phyloP scores from a whole-genome alignment of 371 early-diverging fungal species.

The Syncephalastrum sp. region DNA sequence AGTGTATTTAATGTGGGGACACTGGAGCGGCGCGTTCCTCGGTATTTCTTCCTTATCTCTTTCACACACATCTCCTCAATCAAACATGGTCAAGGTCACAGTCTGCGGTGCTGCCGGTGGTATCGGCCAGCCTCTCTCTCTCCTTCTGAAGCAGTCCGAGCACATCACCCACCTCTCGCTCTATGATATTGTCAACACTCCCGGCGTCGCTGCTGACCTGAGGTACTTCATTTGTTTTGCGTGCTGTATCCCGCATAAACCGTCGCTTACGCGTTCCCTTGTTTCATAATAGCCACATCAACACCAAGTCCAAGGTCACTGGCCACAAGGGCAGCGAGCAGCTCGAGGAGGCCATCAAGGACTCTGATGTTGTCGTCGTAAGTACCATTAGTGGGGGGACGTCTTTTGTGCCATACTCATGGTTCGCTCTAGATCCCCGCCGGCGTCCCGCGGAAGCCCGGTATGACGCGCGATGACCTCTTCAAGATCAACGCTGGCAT shows the following conservation, averaged over 20 bases:
- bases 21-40: too few relatives aligned
- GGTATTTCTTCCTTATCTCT: too few relatives aligned
- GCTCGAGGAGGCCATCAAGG: constrained; percentile 51
- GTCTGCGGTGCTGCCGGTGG: constrained; percentile 89
- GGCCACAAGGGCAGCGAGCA: constrained; percentile 41
- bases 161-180: constrained; percentile 65
- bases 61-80: too few relatives aligned
- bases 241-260: not conserved
- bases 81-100: constrained; percentile 69
- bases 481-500: constrained; percentile 92
- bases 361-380: constrained; percentile 41
- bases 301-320: constrained; percentile 72
- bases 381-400: constrained; percentile 1
- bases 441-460: constrained; percentile 90
- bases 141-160: constrained; percentile 81
- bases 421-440: constrained; percentile 70
- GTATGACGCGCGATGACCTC: constrained; percentile 89
- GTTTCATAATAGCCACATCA: constrained; percentile 55
- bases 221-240: constrained; percentile 21
- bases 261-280: not conserved
- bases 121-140: constrained; percentile 90
- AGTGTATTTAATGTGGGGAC: too few relatives aligned
- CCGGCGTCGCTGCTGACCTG: constrained; percentile 78
- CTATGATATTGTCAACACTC: constrained; percentile 77
- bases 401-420: not conserved